Conservation (phyloP, 352 stramenopile genomes). For the Globisporangium parvum region DNA sequence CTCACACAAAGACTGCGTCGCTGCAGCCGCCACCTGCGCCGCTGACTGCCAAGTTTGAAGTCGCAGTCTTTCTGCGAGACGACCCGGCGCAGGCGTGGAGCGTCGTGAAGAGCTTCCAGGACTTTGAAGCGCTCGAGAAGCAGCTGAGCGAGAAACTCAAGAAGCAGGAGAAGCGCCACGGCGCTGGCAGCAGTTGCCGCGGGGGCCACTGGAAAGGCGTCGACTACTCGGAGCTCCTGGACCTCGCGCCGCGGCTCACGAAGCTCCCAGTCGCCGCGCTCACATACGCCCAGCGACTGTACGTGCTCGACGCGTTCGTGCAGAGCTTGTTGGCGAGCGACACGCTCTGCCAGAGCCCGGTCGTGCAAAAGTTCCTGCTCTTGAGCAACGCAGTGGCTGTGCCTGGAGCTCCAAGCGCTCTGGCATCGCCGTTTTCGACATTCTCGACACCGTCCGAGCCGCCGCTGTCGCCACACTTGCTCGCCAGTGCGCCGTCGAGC, state of each 20-base stretch:
- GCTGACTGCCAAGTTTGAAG: slow-evolving; percentile 28
- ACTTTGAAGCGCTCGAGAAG: slow-evolving; percentile 71
- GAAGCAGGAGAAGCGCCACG: slow-evolving; percentile 69
- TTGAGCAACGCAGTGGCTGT: slow-evolving; percentile 20
- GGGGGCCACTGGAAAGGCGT: slow-evolving; percentile 59
- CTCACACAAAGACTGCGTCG: background rate
- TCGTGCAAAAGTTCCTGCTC: slow-evolving; percentile 68
- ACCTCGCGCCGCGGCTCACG: slow-evolving; percentile 42
- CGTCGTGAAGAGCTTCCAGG: slow-evolving; percentile 58
- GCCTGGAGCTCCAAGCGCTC: background rate
- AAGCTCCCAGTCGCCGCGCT: slow-evolving; percentile 27
- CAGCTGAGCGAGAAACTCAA: slow-evolving; percentile 53
- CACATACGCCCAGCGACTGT: slow-evolving; percentile 58
- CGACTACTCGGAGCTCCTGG: slow-evolving; percentile 57
- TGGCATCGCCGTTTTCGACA: background rate
- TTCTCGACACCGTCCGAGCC: background rate
- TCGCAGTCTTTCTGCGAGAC: slow-evolving; percentile 54
- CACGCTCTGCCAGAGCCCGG: slow-evolving; percentile 68
- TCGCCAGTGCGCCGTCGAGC: background rate
- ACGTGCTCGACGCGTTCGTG: slow-evolving; percentile 62
- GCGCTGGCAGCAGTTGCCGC: slow-evolving; percentile 18
- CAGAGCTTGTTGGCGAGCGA: slow-evolving; percentile 64
- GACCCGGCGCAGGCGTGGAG: slow-evolving; percentile 58
- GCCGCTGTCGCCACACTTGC: background rate
- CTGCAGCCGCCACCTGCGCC: slow-evolving; percentile 6